Base-by-base conservation (phyloP, 352 stramenopile species). In the Peronospora destructor region DNA sequence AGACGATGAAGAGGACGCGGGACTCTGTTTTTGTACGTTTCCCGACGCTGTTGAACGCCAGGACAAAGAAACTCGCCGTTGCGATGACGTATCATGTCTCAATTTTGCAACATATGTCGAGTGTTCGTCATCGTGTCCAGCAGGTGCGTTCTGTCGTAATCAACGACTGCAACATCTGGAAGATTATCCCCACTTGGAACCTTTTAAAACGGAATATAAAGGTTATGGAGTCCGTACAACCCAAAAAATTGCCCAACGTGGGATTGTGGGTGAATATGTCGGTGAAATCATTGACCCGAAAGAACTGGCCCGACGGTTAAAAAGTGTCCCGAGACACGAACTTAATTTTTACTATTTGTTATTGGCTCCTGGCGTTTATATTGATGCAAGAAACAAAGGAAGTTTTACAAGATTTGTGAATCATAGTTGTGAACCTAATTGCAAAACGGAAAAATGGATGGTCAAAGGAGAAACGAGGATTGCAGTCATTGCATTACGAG, bases 331-430 rank as follows among this genome's bases (percentile, higher is more conserved):
- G 17, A 51, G 81, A 35, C 68, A 88, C 17, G 83, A 94, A 58
- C 62, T 88, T 6, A 94, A 94, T 42, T 94, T 94, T 43, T 94
- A 94, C 56, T 94, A 92, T 29, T 38, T 94, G 51, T 56, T 87
- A 32, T 45, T 94, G n/a, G 63, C 81, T 17, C 81, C 81, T 2
- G 83, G 83, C 0, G 68, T 91, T 8, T 96, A 94, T 61, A 94
- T 96, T 47, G 87, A 97, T 39, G 87, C 85, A 3, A 73, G 84
- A 13, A 80, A 84, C 42, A 87, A 91, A 38, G 94, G 94, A 12
- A 95, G 90, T 59, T 95, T 98, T 41, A 96, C 94, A 51, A 71
- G 95, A 0, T 98, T 97, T 60, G 94, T 98, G 38, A 98, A 98
- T 64, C 90, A 97, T 53, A 98, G 90, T 54, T 98, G 92, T 49